Base-by-base conservation (phyloP, 2,329 filamentous ascomycete genomes). In the Monilinia vaccinii-corymbosi region DNA sequence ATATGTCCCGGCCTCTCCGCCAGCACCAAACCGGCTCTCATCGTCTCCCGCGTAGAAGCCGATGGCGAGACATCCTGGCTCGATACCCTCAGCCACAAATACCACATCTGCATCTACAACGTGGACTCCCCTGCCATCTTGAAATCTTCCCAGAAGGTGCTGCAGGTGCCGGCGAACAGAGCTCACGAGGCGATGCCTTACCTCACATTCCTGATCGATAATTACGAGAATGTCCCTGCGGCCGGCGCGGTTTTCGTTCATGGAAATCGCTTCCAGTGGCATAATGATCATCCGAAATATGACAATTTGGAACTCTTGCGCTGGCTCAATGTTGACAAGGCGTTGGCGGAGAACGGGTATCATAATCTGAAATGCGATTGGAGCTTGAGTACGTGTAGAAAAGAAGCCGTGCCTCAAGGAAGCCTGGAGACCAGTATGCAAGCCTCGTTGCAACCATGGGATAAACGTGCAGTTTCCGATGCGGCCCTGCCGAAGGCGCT, bases 361-460 rank as follows among this genome's bases (percentile, higher is more conserved):
- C 74, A 78, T 58, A 80, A 80, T 60, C 69, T 80, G 32, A 74
- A 77, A 47, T 80, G 78, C 61, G 77, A 79, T 65, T 79, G 78
- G 78, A 77, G 75, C 51, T 32, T 67, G 1, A 76, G 77, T 52
- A 76, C 74, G 0, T 76, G 76, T 61, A 64, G 68, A 1, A 45
- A 69, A 0, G 67, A 68, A 3, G 67, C 71, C 0, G 66, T 72
- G 3, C 68, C 76, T 2, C 76, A 78, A 58, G 74, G 74, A 0
- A 74, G 72, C 63, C 62, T 78, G 8, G 75, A 77, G 61, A 77
- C 71, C 9, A 69, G 68, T 1, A 58, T 74, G 21, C 73, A 72
- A 62, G 72, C 74, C 1, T 67, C 69, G 2, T 55, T 77, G 1
- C 71, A 75, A 55, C 77, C 75, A 7, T 78, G 75, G 73, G 76